A percentile compares a stretch with the other conserved stretches of the same genome.
Conservation (phyloP, 495 filamentous ascomycete species). For the Penicillium pancosmium region DNA sequence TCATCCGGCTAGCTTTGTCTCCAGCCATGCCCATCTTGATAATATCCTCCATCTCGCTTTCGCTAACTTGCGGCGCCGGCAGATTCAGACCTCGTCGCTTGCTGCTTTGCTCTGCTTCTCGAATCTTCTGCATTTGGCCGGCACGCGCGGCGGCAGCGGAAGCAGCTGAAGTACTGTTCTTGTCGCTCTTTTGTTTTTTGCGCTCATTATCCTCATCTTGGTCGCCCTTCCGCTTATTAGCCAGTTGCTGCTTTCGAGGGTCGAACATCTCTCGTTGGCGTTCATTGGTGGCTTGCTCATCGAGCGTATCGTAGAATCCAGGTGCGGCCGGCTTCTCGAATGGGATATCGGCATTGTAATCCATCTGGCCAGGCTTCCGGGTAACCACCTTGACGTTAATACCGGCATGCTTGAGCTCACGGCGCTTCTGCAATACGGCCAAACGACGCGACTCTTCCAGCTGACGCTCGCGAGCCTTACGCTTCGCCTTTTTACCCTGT, state of each 20-base stretch:
- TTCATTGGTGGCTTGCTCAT: conserved; percentile 82
- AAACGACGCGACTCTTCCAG: conserved; percentile 90
- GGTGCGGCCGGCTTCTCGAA: conserved; percentile 90
- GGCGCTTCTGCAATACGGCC: conserved; percentile 89
- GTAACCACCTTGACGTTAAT: conserved; percentile 98
- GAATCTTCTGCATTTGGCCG: conserved; percentile 91
- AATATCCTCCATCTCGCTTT: conserved; percentile 93
- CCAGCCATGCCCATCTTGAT: conserved; percentile 98
- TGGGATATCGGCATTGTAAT: conserved; percentile 98
- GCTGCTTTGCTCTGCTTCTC: conserved; percentile 95
- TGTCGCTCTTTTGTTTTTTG: conserved; percentile 86
- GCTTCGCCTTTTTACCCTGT: conserved; percentile 98
- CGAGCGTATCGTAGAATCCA: conserved; percentile 91
- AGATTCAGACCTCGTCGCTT: conserved; percentile 80
- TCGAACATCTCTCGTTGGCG: conserved; percentile 86
- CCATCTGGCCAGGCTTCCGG: conserved; percentile 93
- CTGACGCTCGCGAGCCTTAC: conserved; percentile 94
- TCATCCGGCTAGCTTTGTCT: conserved; percentile 78
- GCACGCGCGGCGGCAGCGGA: conserved; percentile 90
- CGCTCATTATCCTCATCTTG: conserved; percentile 78
- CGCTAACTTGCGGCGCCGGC: conserved; percentile 87
- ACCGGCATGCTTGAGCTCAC: conserved; percentile 94
- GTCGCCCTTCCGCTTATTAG: conserved; percentile 94
- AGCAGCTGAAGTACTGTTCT: conserved; percentile 71
- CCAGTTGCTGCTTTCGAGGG: conserved; percentile 90